Percentiles rank a stretch among this genome's conserved stretches.
phyloP scores from a whole-genome alignment of 2,329 filamentous ascomycete genomes.

The Akanthomyces dipterigenus region DNA sequence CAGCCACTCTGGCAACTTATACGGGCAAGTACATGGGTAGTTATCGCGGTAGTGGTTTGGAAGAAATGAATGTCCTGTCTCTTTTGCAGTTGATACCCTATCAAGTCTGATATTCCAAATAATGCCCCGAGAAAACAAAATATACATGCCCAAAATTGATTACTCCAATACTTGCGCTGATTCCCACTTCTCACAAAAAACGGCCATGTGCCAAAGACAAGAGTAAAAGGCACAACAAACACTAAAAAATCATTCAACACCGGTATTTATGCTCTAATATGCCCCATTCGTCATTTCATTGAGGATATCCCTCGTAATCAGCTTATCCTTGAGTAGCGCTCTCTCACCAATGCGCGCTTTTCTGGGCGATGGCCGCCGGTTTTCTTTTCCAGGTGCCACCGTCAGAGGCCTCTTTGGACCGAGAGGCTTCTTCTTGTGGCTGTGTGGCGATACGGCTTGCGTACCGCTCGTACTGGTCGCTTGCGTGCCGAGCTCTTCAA shows the following conservation, averaged over 20 bases:
- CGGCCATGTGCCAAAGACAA: neutral
- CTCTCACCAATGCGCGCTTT: slow-evolving; percentile 53
- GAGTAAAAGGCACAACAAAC: neutral
- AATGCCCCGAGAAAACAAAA: slow-evolving; percentile 1
- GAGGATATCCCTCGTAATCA: slow-evolving; percentile 68
- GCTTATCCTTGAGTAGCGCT: slow-evolving; percentile 57
- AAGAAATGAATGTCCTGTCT: neutral
- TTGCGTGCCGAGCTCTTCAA: slow-evolving; percentile 52
- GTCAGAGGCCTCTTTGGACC: slow-evolving; percentile 14
- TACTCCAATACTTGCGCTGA: slow-evolving; percentile 11
- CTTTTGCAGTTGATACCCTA: neutral
- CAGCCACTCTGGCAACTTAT: too few relatives aligned
- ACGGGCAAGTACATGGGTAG: too few relatives aligned
- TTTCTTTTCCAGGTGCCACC: slow-evolving; percentile 34
- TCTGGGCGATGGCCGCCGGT: slow-evolving; percentile 43
- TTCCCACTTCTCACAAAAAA: neutral
- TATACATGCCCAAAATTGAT: slow-evolving; percentile 12
- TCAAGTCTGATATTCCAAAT: slow-evolving; percentile 9
- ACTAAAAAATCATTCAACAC: slow-evolving; percentile 2
- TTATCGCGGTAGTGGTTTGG: neutral
- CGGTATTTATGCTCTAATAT: slow-evolving; percentile 22
- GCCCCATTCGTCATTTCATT: slow-evolving; percentile 57
- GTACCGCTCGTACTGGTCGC: slow-evolving; percentile 21
- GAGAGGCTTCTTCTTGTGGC: slow-evolving; percentile 18
- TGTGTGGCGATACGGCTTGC: slow-evolving; percentile 22